Conservation (phyloP, 2,329 filamentous ascomycete species). For the Colletotrichum eleusines region DNA sequence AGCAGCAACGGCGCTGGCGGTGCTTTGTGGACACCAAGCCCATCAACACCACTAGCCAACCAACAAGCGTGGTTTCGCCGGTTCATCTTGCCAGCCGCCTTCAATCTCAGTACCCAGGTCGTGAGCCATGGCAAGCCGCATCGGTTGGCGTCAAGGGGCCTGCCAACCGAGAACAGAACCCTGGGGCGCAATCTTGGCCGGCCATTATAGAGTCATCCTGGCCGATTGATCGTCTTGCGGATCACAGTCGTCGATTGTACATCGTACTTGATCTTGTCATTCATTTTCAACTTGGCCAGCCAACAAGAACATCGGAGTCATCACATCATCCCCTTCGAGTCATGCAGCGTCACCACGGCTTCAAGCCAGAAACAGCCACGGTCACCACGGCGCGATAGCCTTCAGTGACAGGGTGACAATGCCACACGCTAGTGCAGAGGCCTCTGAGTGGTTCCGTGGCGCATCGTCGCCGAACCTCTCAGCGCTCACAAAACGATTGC, state of each 20-base stretch:
- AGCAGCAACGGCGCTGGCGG: not conserved
- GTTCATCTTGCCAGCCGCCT: constrained; percentile 23
- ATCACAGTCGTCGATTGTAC: not conserved
- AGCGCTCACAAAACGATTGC: constrained; percentile 16
- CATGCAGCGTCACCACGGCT: not conserved
- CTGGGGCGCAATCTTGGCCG: constrained; percentile 2
- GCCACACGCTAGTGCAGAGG: constrained; percentile 3
- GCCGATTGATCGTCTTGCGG: constrained; percentile 1
- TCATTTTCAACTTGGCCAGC: not conserved
- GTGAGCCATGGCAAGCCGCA: not conserved
- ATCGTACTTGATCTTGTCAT: constrained; percentile 9
- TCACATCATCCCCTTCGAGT: not conserved
- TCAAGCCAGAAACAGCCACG: not conserved
- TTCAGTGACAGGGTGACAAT: constrained; percentile 1
- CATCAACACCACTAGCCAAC: not conserved
- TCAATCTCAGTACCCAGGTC: constrained; percentile 7
- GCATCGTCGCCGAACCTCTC: constrained; percentile 30
- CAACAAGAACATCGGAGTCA: not conserved
- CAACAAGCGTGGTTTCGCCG: constrained; percentile 6
- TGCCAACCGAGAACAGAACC: not conserved
- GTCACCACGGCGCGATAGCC: constrained; percentile 1
- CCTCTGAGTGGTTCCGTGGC: constrained; percentile 22
- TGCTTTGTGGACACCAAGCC: not conserved
- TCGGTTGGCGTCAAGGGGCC: not conserved
- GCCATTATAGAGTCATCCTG: constrained; percentile 2